A percentile compares a stretch with the other conserved stretches of the same genome.
Conservation (phyloP, 2,329 filamentous ascomycete species). For the Esteya vermicola region DNA sequence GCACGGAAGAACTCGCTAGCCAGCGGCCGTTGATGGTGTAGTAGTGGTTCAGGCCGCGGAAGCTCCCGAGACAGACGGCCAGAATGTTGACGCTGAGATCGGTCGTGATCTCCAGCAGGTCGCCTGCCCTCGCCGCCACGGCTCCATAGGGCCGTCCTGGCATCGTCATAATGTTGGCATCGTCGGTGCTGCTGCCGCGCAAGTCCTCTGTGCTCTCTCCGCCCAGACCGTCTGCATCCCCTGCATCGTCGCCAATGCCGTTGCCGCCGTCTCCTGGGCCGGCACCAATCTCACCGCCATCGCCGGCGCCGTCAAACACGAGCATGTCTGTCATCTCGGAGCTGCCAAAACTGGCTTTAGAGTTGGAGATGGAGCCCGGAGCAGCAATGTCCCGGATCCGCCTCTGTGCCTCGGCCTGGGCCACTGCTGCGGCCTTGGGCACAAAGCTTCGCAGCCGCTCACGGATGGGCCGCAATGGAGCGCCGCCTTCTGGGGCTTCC, state of each 20-base stretch:
- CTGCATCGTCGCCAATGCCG: constrained; percentile 5
- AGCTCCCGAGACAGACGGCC: constrained; percentile 37
- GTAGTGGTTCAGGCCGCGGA: constrained; percentile 37
- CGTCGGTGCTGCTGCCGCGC: constrained; percentile 11
- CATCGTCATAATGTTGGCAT: constrained; percentile 8
- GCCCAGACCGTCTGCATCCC: constrained; percentile 10
- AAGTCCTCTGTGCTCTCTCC: constrained; percentile 14
- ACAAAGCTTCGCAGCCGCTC: constrained; percentile 22
- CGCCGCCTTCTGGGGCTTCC: neutral
- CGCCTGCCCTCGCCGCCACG: constrained; percentile 24
- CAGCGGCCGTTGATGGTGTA: constrained; percentile 37
- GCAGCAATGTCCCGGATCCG: no score
- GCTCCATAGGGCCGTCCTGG: constrained; percentile 8
- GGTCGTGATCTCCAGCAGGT: constrained; percentile 32
- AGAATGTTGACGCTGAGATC: constrained; percentile 27
- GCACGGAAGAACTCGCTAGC: constrained; percentile 30
- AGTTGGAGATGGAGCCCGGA: no score
- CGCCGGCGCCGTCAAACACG: constrained; percentile 14
- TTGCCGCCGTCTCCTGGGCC: constrained; percentile 15
- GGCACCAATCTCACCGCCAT: constrained; percentile 23
- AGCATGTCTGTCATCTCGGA: no score
- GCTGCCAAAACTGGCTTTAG: no score
- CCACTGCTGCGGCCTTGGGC: no score
- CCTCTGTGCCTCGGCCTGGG: no score
- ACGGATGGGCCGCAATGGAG: constrained; percentile 17